phyloP scores from a whole-genome alignment of 2,329 filamentous ascomycete species.

The Colletotrichum shisoi region DNA sequence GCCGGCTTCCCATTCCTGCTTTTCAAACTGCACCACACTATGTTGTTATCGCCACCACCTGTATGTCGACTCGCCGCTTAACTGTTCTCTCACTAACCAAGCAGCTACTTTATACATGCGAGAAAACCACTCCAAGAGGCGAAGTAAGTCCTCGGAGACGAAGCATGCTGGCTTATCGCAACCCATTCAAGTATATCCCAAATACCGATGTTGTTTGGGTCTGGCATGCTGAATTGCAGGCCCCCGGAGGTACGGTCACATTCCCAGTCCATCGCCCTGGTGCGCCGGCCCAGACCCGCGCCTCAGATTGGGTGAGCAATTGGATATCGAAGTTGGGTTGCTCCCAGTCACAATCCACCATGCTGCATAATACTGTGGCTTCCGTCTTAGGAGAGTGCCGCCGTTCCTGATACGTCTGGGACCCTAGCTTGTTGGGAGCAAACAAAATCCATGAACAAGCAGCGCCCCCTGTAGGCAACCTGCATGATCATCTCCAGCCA shows the following conservation, averaged over 20 bases:
- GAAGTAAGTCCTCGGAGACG: not conserved
- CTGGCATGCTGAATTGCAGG: not conserved
- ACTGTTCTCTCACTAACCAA: not conserved
- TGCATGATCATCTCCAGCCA: not conserved
- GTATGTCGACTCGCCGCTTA: not conserved
- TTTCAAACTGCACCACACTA: not conserved
- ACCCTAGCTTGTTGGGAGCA: slow-evolving; percentile 11
- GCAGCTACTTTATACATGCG: not conserved
- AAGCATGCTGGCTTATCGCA: not conserved
- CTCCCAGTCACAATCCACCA: not conserved
- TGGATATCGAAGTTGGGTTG: not conserved
- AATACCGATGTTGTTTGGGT: not conserved
- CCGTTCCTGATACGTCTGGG: not conserved
- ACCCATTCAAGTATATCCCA: not conserved
- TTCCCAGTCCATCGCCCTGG: not conserved
- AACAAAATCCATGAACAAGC: not conserved
- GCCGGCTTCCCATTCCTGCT: not conserved
- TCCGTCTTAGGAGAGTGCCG: not conserved
- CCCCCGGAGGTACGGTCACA: not conserved
- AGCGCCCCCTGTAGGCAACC: not conserved
- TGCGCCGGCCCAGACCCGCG: not conserved
- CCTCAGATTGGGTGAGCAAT: no score
- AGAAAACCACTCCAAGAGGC: not conserved
- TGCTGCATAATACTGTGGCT: not conserved
- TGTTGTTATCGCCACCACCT: no score